These are phyloP conservation scores for Ascochyta clinopodiicola DNA, from an alignment of 2,329 filamentous ascomycete species.

Conservation along the genomic window DNA sequence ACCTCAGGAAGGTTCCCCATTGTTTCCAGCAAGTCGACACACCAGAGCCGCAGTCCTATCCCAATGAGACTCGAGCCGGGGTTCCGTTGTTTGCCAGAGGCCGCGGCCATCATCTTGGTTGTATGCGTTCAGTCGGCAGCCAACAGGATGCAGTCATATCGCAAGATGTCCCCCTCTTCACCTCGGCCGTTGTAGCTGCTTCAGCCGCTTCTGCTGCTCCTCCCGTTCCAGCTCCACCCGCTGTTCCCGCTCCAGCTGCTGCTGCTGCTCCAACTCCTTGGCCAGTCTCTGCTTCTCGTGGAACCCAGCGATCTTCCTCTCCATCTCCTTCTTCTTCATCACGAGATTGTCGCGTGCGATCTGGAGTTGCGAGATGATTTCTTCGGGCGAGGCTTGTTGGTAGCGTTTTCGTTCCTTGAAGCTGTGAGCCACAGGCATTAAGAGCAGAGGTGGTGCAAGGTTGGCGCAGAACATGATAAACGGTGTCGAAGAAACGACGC, in stretches of 20 bases:
- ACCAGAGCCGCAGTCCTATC: too few species aligned
- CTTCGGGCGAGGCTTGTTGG: constrained; percentile 59
- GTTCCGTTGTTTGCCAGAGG: too few species aligned
- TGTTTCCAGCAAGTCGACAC: too few species aligned
- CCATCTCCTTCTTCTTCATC: constrained; percentile 59
- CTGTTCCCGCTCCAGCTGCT: neutral
- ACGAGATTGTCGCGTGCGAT: constrained; percentile 57
- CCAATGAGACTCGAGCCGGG: too few species aligned
- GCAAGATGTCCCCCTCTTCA: neutral
- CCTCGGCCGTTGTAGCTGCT: neutral
- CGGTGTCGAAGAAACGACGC: neutral
- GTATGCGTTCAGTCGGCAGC: too few species aligned
- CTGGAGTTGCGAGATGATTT: constrained; percentile 63
- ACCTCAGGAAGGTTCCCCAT: too few species aligned
- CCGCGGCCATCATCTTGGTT: too few species aligned
- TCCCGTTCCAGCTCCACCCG: neutral
- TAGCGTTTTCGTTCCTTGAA: constrained; percentile 54
- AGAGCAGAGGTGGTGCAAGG: neutral
- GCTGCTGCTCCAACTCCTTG: constrained; percentile 20
- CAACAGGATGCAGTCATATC: too few species aligned
- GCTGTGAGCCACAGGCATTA: neutral
- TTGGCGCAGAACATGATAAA: neutral
- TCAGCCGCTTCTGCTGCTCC: neutral
- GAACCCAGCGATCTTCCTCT: constrained; percentile 59
- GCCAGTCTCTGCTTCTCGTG: constrained; percentile 21